phyloP scores from a whole-genome alignment of 495 filamentous ascomycete genomes.

The Penicillium antarcticum region DNA sequence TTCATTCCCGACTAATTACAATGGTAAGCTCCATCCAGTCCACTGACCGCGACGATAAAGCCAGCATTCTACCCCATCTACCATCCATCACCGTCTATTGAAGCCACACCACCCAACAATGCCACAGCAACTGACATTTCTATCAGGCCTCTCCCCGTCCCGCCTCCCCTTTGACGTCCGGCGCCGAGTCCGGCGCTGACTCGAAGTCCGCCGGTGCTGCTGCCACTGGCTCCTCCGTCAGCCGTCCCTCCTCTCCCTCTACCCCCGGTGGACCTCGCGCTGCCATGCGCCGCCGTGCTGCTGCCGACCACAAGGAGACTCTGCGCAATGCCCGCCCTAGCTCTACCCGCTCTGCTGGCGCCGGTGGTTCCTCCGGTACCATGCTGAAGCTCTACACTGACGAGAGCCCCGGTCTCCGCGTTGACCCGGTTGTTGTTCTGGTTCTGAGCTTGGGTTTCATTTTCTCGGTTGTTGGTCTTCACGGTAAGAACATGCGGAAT shows the following conservation, averaged over 20 bases:
- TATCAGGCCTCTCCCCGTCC: slow-evolving; percentile 44
- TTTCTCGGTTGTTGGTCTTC: slow-evolving; percentile 94
- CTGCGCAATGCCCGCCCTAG: slow-evolving; percentile 85
- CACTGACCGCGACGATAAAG: slow-evolving; percentile 5
- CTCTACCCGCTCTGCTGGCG: slow-evolving; percentile 89
- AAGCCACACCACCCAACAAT: slow-evolving; percentile 2
- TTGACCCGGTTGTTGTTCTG: slow-evolving; percentile 94
- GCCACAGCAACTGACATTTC: slow-evolving; percentile 6
- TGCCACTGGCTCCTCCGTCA: slow-evolving; percentile 60
- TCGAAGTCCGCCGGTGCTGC: slow-evolving; percentile 63
- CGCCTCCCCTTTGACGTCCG: slow-evolving; percentile 47
- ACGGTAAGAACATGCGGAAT: slow-evolving; percentile 59
- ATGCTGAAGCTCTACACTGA: slow-evolving; percentile 99
- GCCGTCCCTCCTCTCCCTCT: slow-evolving; percentile 79
- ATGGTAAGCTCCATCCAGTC: slow-evolving; percentile 32
- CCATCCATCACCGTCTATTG: background rate
- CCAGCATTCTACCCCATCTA: background rate
- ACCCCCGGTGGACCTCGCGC: slow-evolving; percentile 94
- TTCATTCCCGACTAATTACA: slow-evolving; percentile 21
- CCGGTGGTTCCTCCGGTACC: slow-evolving; percentile 92
- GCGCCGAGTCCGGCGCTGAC: slow-evolving; percentile 48
- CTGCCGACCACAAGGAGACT: slow-evolving; percentile 93
- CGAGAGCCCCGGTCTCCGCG: slow-evolving; percentile 91
- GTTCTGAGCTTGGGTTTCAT: slow-evolving; percentile 95
- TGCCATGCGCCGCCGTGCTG: slow-evolving; percentile 87